Percentiles rank a stretch among this genome's conserved stretches.
phyloP scores from a whole-genome alignment of 2,329 filamentous ascomycete species.

The Emericellopsis cladophorae region DNA sequence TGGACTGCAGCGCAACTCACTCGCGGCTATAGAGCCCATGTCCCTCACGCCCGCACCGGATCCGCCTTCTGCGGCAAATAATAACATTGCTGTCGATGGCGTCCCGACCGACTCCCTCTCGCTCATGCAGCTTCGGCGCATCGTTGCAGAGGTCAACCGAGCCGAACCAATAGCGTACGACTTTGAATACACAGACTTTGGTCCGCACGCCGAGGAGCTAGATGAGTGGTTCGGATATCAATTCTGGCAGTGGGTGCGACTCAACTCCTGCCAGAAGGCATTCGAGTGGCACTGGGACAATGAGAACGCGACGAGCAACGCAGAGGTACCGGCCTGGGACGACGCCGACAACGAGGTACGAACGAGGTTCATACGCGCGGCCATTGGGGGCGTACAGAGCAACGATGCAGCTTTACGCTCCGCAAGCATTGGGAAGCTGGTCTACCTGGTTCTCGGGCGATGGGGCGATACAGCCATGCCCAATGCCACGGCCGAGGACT shows the following conservation, averaged over 20 bases:
- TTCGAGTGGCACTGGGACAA: slow-evolving; percentile 68
- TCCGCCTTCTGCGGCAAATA: slow-evolving; percentile 12
- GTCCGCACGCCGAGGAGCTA: slow-evolving; percentile 71
- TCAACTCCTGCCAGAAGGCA: slow-evolving; percentile 60
- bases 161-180: slow-evolving; percentile 66
- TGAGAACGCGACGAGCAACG: neutral
- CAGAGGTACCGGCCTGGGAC: slow-evolving; percentile 41
- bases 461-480: slow-evolving; percentile 56
- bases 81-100: slow-evolving; percentile 8
- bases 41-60: slow-evolving; percentile 11
- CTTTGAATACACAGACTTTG: slow-evolving; percentile 66
- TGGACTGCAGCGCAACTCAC: slow-evolving; percentile 16
- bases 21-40: slow-evolving; percentile 6
- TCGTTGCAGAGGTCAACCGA: slow-evolving; percentile 63
- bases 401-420: slow-evolving; percentile 34
- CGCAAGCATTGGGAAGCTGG: slow-evolving; percentile 41
- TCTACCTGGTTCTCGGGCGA: slow-evolving; percentile 53
- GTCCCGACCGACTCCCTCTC: slow-evolving; percentile 57
- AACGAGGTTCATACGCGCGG: slow-evolving; percentile 41
- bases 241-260: slow-evolving; percentile 69
- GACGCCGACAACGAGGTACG: slow-evolving; percentile 45
- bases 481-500: slow-evolving; percentile 24
- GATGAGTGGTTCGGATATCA: slow-evolving; percentile 97
- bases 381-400: slow-evolving; percentile 30
- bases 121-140: slow-evolving; percentile 57